Evolutionary conservation across 164 flowering plant species (phyloP), one percentile per base, ranked within the genome.

Genomic region (Dillenia turbinata): DNA sequence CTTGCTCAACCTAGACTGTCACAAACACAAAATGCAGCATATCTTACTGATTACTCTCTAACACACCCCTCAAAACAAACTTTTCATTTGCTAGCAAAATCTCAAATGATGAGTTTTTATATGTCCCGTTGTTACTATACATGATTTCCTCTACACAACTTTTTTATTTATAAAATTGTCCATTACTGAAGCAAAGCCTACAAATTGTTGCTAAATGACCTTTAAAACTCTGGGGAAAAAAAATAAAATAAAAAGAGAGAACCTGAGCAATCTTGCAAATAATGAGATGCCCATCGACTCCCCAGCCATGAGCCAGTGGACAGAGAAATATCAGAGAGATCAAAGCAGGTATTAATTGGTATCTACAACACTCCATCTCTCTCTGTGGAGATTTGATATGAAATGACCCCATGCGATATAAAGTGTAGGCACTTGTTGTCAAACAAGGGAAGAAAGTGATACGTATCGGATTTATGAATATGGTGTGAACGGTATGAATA

Each of bases 231-330:
- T 40, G 53, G 52, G 24, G 19, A 9, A 48, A 9, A 22, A 14
- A 61, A 17, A 54, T 43, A 47, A 47, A 33, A 16, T 12, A 44
- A 14, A 52, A 15, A 17, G 12, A 48, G 3, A 55, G 14, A 62
- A 84, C 91, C 85, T 88, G 89, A n/a, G 95, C 95, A 50, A 90
- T 78, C 60, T 60, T 79, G 69, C 94, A 90, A 51, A 73, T 54
- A 5, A 74, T 71, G 65, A 59, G 63, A 66, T 90, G 97, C 8
- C 97, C 97, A 67, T 88, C 90, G 53, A 45, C 54, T 43, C 97
- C 84, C 88, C 97, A 90, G 3, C 88, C 83, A 68, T 73, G 75
- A 56, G 63, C 59, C 22, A 51, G 61, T 10, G 83, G 83, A 45
- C 66, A 75, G 10, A 81, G 63, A 63, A 74, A 52, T 51, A 74